Conservation (phyloP, 768 basidiomycete genomes). For the Calvatia gigantea region DNA sequence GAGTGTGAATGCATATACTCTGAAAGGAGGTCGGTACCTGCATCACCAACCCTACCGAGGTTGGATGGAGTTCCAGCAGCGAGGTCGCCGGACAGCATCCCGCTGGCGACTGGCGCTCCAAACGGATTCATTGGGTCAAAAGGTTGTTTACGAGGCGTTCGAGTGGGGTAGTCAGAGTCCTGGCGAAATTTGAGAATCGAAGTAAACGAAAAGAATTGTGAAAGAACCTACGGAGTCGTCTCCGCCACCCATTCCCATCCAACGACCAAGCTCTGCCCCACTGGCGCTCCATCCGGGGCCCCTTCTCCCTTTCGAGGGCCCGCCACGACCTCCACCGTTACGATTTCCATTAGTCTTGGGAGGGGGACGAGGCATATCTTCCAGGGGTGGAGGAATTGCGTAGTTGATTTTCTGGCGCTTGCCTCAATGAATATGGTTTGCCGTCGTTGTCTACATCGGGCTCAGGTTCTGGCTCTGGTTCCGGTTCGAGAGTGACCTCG, state of each 20-base stretch:
- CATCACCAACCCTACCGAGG: slow-evolving; percentile 79
- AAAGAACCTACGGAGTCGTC: slow-evolving; percentile 63
- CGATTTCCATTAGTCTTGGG: slow-evolving; percentile 30
- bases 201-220: background rate
- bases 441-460: slow-evolving; percentile 50
- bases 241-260: slow-evolving; percentile 70
- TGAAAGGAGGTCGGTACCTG: slow-evolving; percentile 40
- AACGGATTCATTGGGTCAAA: slow-evolving; percentile 54
- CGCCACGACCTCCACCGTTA: slow-evolving; percentile 28
- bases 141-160: slow-evolving; percentile 63
- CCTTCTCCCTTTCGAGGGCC: slow-evolving; percentile 30
- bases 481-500: slow-evolving; percentile 23
- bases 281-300: slow-evolving; percentile 75
- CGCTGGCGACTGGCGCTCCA: slow-evolving; percentile 49
- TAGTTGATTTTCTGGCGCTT: slow-evolving; percentile 73
- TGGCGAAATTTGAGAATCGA: slow-evolving; percentile 20
- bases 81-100: slow-evolving; percentile 62
- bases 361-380: slow-evolving; percentile 56
- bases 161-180: slow-evolving; percentile 70
- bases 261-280: slow-evolving; percentile 72
- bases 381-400: slow-evolving; percentile 76
- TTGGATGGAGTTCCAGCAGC: slow-evolving; percentile 81
- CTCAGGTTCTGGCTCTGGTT: slow-evolving; percentile 41
- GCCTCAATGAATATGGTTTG: slow-evolving; percentile 62
- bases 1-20: slow-evolving; percentile 16